phyloP scores from a whole-genome alignment of 805 yeast genomes.

The Yamadazyma phyllophila region DNA sequence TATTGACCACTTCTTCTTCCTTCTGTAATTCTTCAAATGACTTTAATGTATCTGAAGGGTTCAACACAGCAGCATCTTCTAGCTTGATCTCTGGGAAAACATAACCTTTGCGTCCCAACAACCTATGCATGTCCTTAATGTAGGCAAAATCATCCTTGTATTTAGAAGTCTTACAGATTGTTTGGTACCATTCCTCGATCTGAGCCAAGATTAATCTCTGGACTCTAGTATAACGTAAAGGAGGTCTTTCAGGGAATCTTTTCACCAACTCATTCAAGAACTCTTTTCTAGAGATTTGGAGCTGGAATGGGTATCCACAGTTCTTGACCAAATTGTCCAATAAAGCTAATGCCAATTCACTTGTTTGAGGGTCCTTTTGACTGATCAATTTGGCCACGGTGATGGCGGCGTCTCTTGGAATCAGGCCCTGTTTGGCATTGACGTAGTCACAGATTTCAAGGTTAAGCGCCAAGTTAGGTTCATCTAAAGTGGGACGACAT shows the following conservation, averaged over 20 bases:
- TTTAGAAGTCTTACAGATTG: slow-evolving; percentile 84
- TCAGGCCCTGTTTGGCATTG: slow-evolving; percentile 86
- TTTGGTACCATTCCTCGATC: slow-evolving; percentile 96
- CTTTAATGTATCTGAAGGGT: slow-evolving; percentile 83
- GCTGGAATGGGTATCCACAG: slow-evolving; percentile 96
- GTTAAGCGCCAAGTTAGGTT: slow-evolving; percentile 86
- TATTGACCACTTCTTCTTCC: slow-evolving; percentile 89
- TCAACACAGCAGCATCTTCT: slow-evolving; percentile 90
- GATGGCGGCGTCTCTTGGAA: slow-evolving; percentile 90
- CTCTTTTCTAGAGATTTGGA: slow-evolving; percentile 92
- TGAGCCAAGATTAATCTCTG: slow-evolving; percentile 85
- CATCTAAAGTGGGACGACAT: slow-evolving; percentile 74
- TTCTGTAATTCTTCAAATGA: slow-evolving; percentile 86
- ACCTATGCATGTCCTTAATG: slow-evolving; percentile 93
- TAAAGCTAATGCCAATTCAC: slow-evolving; percentile 76
- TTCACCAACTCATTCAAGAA: slow-evolving; percentile 91
- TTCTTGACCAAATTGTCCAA: slow-evolving; percentile 92
- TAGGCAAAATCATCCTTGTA: slow-evolving; percentile 90
- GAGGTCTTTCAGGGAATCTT: slow-evolving; percentile 93
- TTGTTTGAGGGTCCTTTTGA: slow-evolving; percentile 78
- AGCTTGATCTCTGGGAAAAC: slow-evolving; percentile 86
- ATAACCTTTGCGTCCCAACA: slow-evolving; percentile 87
- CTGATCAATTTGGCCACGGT: slow-evolving; percentile 81
- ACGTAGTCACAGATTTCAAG: slow-evolving; percentile 91
- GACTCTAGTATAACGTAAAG: slow-evolving; percentile 74